Evolutionary conservation across 371 early-diverging fungal species (phyloP).

Genomic region (Lichtheimia hyalospora): DNA sequence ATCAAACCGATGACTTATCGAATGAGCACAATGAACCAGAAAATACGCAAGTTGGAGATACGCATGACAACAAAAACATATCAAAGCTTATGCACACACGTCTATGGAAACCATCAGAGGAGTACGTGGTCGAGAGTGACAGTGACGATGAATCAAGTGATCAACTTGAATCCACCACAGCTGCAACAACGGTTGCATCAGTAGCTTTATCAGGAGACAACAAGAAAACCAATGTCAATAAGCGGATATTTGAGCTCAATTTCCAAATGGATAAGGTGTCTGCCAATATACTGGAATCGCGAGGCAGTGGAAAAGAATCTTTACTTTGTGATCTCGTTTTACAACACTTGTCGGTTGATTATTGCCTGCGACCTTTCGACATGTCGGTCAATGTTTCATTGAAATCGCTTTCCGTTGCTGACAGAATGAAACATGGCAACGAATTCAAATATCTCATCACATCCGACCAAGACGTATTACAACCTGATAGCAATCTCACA

Average conservation of each 20-base stretch:
- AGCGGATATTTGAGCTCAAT: slow-evolving; percentile 61
- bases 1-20: neutral
- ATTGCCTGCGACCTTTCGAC: slow-evolving; percentile 72
- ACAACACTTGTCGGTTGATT: slow-evolving; percentile 68
- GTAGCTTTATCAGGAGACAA: slow-evolving; percentile 3
- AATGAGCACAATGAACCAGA: neutral
- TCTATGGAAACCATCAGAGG: slow-evolving; percentile 27
- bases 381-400: slow-evolving; percentile 75
- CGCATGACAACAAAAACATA: slow-evolving; percentile 6
- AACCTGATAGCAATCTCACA: neutral
- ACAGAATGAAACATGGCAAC: slow-evolving; percentile 65
- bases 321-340: slow-evolving; percentile 73
- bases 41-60: neutral
- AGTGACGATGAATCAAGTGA: slow-evolving; percentile 33
- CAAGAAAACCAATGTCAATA: slow-evolving; percentile 15
- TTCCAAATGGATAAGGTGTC: slow-evolving; percentile 77
- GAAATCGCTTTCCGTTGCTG: slow-evolving; percentile 75
- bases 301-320: slow-evolving; percentile 40
- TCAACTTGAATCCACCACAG: neutral
- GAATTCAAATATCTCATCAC: slow-evolving; percentile 71
- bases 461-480: slow-evolving; percentile 43
- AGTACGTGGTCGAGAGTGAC: slow-evolving; percentile 31
- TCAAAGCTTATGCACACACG: slow-evolving; percentile 32
- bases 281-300: slow-evolving; percentile 58
- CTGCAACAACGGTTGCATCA: neutral